Percentiles rank a stretch among this genome's conserved stretches.
phyloP scores from a whole-genome alignment of 169 alveolate genomes.

The Babesia ovis region DNA sequence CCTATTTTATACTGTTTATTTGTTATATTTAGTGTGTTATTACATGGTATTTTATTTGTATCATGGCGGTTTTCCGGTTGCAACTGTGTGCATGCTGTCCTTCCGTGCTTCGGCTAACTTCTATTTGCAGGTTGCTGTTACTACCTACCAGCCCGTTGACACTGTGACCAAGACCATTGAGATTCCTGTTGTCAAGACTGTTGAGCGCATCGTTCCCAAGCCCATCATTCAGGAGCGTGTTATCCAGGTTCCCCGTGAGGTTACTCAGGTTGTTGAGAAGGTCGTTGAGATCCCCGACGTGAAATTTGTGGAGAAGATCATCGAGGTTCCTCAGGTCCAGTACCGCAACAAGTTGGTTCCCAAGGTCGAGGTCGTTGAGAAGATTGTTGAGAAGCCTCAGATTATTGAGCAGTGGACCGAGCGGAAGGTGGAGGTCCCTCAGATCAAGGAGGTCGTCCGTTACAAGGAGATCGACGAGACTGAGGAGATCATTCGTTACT shows the following conservation, averaged over 20 bases:
- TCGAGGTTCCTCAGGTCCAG: constrained; percentile 85
- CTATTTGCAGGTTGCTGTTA: constrained; percentile 79
- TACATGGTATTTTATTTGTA: neutral
- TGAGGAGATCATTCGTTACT: constrained; percentile 84
- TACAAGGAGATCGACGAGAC: constrained; percentile 84
- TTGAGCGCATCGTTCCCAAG: constrained; percentile 76
- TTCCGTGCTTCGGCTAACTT: neutral
- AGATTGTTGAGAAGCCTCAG: constrained; percentile 81
- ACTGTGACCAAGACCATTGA: constrained; percentile 80
- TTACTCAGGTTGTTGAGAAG: constrained; percentile 85
- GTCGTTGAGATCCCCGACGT: constrained; percentile 86
- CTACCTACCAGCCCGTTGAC: constrained; percentile 88
- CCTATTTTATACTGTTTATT: neutral
- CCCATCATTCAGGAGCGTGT: constrained; percentile 83
- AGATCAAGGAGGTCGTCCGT: constrained; percentile 84
- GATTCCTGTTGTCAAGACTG: constrained; percentile 79
- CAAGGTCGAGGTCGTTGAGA: constrained; percentile 83
- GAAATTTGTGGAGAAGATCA: constrained; percentile 83
- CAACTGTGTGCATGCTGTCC: constrained; percentile 3
- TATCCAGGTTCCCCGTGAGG: constrained; percentile 83
- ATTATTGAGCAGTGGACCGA: constrained; percentile 85
- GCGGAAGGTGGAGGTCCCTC: constrained; percentile 83
- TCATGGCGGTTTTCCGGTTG: neutral
- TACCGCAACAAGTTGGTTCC: constrained; percentile 83
- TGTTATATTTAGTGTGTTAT: neutral